phyloP scores from a whole-genome alignment of 2,329 filamentous ascomycete genomes.

The Onygena corvina region DNA sequence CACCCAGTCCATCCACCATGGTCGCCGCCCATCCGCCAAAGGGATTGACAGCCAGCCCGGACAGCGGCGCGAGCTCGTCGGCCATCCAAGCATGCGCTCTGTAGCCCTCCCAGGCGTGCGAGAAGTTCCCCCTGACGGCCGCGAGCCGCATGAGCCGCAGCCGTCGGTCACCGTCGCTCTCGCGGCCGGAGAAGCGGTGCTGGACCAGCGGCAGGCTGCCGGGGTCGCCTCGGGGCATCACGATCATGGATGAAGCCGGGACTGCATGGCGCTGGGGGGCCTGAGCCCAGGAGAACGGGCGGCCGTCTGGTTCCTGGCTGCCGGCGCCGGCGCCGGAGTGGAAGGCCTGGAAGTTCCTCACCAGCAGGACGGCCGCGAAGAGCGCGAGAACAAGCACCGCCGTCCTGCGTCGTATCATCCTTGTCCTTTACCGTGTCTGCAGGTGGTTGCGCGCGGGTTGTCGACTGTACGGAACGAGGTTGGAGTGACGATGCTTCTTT shows the following conservation, averaged over 20 bases:
- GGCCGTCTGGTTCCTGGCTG: neutral
- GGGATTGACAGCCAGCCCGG: constrained; percentile 41
- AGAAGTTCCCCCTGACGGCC: constrained; percentile 41
- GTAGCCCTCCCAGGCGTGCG: constrained; percentile 49
- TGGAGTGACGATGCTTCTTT: too few species aligned
- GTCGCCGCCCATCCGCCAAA: constrained; percentile 54
- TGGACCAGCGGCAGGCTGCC: constrained; percentile 6
- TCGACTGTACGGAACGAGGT: too few species aligned
- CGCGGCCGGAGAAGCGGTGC: constrained; percentile 1
- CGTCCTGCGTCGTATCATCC: neutral
- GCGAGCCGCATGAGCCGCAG: constrained; percentile 1
- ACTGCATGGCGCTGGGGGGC: constrained; percentile 3
- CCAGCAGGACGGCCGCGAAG: neutral
- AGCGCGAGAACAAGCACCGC: neutral
- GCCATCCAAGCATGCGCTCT: constrained; percentile 50
- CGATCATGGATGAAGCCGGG: constrained; percentile 2
- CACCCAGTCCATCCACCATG: constrained; percentile 40
- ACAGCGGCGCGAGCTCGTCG: constrained; percentile 51
- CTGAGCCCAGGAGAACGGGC: constrained; percentile 3
- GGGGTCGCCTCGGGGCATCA: constrained; percentile 3
- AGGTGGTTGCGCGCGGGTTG: too few species aligned
- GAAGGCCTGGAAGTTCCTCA: neutral
- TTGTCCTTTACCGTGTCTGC: too few species aligned
- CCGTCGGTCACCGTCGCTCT: neutral
- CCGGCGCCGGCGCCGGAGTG: neutral